Evolutionary conservation across 441 rosid genomes (phyloP), one percentile per base, ranked within the genome.

Genomic region (Pelargonium myrrhifolium): DNA sequence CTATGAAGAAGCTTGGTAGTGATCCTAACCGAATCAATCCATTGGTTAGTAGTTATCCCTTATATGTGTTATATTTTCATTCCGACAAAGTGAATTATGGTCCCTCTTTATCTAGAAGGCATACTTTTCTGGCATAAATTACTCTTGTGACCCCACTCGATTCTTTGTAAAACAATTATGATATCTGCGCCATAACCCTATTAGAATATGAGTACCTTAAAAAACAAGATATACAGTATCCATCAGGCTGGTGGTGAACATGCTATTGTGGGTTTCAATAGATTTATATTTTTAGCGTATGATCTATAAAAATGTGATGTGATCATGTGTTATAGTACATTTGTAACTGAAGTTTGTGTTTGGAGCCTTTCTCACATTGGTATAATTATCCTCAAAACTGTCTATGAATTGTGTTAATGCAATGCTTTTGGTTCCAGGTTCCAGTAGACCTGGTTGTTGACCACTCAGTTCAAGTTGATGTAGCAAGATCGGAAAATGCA

Each of bases 391-490:
- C 2, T 21, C 10, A 15, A 22, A 18, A n/a, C 40, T 39, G 2
- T 21, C 20, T 42, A 62, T 18, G 5, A 26, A 22, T 64, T 56
- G 15, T 37, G 17, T 26, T 59, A 60, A 68, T 60, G 11, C 58
- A 43, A 9, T 10, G 17, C 37, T 24, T 59, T 45, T 68, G 11
- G 15, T 14, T 65, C 55, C 78, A 85, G 92, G 86, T 85, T 65
- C 89, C 89, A 18, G 83, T 87, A 6, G 89, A 85, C 64, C 81
- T 87, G 20, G 89, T 83, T 42, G 35, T 87, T 49, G 81, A 87
- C 75, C 89, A 87, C 73, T 87, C 92, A 66, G 86, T 87, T 71
- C 92, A 87, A 72, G 92, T 85, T 72, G 85, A 87, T 76, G 78
- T 81, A 31, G 83, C 89, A 56, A 68, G 85, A 65, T 71, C 84